Evolutionary conservation across 495 filamentous ascomycete species (phyloP).

Genomic region (Podospora pseudoanserina): DNA sequence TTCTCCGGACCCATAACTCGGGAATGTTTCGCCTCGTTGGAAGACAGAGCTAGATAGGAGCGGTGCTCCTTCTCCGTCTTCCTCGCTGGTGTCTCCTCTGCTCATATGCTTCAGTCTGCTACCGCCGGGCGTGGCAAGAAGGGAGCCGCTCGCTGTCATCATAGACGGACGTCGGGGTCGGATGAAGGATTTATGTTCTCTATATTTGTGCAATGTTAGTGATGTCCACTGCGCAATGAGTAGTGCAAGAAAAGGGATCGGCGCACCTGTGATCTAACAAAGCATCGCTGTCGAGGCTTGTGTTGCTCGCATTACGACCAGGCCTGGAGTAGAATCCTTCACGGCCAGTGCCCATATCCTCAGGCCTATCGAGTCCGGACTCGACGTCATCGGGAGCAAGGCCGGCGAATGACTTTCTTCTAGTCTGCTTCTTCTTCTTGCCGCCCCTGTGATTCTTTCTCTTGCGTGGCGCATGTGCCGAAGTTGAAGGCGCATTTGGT

Average conservation of each 20-base stretch:
- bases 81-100: conserved; percentile 36
- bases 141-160: conserved; percentile 36
- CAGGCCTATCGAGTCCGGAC: conserved; percentile 35
- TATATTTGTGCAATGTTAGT: conserved; percentile 29
- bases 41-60: conserved; percentile 45
- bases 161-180: conserved; percentile 61
- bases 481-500: conserved; percentile 8
- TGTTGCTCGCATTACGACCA: conserved; percentile 62
- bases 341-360: conserved; percentile 32
- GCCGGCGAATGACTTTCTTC: conserved; percentile 62
- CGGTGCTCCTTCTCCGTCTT: conserved; percentile 57
- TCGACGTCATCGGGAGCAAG: conserved; percentile 43
- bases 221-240: not conserved
- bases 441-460: conserved; percentile 46
- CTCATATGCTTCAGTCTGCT: conserved; percentile 33
- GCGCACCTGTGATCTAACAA: conserved; percentile 74
- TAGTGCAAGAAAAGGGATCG: not conserved
- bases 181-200: conserved; percentile 65
- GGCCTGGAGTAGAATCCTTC: conserved; percentile 57
- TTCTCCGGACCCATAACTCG: conserved; percentile 40
- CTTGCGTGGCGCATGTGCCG: conserved; percentile 20
- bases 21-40: conserved; percentile 28
- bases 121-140: conserved; percentile 31
- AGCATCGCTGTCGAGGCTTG: conserved; percentile 76
- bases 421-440: conserved; percentile 55